A percentile compares a stretch with the other conserved stretches of the same genome.
Conservation (phyloP, 768 basidiomycete species). For the Leccinum olivaceopallidum region DNA sequence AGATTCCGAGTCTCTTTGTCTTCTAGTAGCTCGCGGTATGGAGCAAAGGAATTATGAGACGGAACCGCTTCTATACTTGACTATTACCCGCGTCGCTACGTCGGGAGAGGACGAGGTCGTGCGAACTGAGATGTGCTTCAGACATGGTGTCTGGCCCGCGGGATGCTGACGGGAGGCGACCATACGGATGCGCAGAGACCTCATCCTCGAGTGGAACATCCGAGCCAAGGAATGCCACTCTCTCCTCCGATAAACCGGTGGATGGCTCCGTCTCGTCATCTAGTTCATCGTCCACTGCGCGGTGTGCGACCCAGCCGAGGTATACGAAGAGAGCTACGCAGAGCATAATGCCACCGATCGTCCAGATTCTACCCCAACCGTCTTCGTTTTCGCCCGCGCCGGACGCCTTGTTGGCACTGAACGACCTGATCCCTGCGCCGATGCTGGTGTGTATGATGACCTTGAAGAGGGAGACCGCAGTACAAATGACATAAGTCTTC, state of each 20-base stretch:
- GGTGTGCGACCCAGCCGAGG: slow-evolving; percentile 76
- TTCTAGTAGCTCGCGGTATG: neutral
- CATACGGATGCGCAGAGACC: slow-evolving; percentile 15
- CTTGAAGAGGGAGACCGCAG: slow-evolving; percentile 84
- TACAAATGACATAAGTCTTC: slow-evolving; percentile 76
- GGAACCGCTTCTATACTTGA: slow-evolving; percentile 11
- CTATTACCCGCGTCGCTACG: slow-evolving; percentile 12
- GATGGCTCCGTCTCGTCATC: slow-evolving; percentile 41
- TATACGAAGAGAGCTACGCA: slow-evolving; percentile 79
- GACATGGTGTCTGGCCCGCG: slow-evolving; percentile 40
- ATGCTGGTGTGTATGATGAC: slow-evolving; percentile 89
- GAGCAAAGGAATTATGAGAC: neutral
- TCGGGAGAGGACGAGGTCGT: slow-evolving; percentile 17
- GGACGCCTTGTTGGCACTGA: slow-evolving; percentile 50
- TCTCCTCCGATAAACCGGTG: slow-evolving; percentile 45
- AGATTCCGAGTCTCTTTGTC: slow-evolving; percentile 1
- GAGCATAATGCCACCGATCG: slow-evolving; percentile 65
- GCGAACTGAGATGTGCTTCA: slow-evolving; percentile 43
- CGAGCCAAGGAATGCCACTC: slow-evolving; percentile 50
- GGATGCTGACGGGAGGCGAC: slow-evolving; percentile 19
- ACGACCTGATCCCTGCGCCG: slow-evolving; percentile 84
- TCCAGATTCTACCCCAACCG: slow-evolving; percentile 57
- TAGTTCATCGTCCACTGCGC: slow-evolving; percentile 58
- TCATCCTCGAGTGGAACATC: slow-evolving; percentile 29
- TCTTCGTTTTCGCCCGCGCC: slow-evolving; percentile 39